Conservation (phyloP, 371 early-diverging fungal species). For the Dichotomocladium elegans region DNA sequence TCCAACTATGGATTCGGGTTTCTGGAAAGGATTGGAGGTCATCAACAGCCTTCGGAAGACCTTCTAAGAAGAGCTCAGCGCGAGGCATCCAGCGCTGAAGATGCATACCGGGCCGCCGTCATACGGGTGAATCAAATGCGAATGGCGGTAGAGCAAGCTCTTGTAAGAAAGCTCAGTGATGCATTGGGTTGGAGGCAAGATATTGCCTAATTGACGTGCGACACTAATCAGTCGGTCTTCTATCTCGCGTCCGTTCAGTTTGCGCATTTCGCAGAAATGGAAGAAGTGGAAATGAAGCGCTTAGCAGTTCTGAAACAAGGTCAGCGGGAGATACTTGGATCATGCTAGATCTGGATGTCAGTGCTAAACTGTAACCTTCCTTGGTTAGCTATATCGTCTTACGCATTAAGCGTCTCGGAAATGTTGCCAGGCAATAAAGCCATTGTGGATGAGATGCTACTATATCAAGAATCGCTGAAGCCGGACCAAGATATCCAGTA, state of each 20-base stretch:
- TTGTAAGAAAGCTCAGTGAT: conserved; percentile 46
- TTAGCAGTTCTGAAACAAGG: conserved; percentile 46
- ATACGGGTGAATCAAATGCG: conserved; percentile 63
- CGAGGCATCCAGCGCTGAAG: conserved; percentile 66
- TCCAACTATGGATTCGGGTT: conserved; percentile 19
- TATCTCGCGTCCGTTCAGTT: too few relatives aligned
- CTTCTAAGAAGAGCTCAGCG: conserved; percentile 51
- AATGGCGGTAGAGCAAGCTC: conserved; percentile 62
- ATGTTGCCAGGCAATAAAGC: conserved; percentile 55
- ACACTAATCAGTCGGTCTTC: too few relatives aligned
- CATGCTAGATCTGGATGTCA: not conserved
- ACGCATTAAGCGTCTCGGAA: conserved; percentile 54
- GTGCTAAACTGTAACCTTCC: conserved; percentile 5
- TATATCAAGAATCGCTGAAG: conserved; percentile 70
- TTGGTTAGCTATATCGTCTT: conserved; percentile 58
- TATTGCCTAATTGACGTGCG: too few relatives aligned
- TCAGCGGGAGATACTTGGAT: conserved; percentile 5
- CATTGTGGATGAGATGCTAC: conserved; percentile 61
- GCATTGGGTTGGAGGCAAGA: not conserved
- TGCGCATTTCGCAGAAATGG: conserved; percentile 58
- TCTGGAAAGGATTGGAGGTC: conserved; percentile 23
- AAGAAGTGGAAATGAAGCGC: conserved; percentile 54
- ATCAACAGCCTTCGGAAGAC: conserved; percentile 18
- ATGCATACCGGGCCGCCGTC: conserved; percentile 58
- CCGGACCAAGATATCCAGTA: conserved; percentile 74